Evolutionary conservation across 2,329 filamentous ascomycete genomes (phyloP), one percentile per base, ranked within the genome.

Genomic region (Colletotrichum phormii): DNA sequence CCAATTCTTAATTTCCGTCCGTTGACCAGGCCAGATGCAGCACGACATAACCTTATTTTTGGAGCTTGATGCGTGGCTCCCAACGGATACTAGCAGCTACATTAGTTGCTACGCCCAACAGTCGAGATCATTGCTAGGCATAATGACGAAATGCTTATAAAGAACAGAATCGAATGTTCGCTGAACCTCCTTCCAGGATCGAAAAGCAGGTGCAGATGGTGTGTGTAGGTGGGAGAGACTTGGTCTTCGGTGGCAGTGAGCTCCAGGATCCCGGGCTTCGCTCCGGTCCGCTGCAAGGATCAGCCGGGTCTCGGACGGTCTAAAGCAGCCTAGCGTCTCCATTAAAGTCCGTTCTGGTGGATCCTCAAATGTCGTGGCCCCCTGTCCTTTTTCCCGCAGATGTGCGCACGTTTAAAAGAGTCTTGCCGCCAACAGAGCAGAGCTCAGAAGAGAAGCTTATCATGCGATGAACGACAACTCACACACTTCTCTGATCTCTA

Each of bases 321-420:
- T 15, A 63, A 69, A 53, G 15, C 15, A 26, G 59, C 26, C 53
- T 69, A 72, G 65, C 53, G 42, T 59, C n/a, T 42, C 59, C 69
- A 63, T 31, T 8, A 49, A 35, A 13, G 13, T n/a, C 53, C 60
- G 58, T 26, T 12, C n/a, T 12, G 2, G 49, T 37, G 29, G 31
- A n/a, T 26, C n/a, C 5, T 31, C 13, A 29, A 13, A 26, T 37
- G 26, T 24, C 46, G 12, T 11, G 29, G 60, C 18, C 57, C 33
- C 33, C 5, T 49, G 42, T 49, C 42, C 11, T 42, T 24, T 31
- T 26, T 42, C 33, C 31, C 31, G n/a, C 57, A 15, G 33, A 35
- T n/a, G 49, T 26, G n/a, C 2, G 18, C 49, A 64, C 49, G 24
- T 22, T 49, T 49, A 26, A 42, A 64, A 64, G 12, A 35, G 7